These are phyloP conservation scores for Grosmannia clavigera DNA, from an alignment of 2,329 filamentous ascomycete species.

Conservation along the genomic window DNA sequence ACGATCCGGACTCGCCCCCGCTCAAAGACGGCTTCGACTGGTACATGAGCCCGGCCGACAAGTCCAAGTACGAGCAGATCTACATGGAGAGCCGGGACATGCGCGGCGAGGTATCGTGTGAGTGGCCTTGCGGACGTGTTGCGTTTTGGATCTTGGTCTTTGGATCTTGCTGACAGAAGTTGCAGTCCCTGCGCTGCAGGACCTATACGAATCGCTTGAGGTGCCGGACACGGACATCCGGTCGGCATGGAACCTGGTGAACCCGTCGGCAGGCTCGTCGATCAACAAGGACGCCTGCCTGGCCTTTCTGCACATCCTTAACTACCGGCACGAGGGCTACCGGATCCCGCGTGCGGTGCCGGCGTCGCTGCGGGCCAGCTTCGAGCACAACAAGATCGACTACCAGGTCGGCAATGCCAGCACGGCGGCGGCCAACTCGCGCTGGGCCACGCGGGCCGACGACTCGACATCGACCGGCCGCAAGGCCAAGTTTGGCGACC, in stretches of 20 bases:
- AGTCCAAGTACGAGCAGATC: slow-evolving; percentile 92
- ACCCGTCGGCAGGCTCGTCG: slow-evolving; percentile 67
- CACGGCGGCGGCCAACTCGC: slow-evolving; percentile 42
- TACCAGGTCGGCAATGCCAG: slow-evolving; percentile 77
- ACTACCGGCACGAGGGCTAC: slow-evolving; percentile 88
- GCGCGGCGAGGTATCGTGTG: slow-evolving; percentile 72
- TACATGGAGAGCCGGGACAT: slow-evolving; percentile 85
- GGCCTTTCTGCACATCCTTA: slow-evolving; percentile 92
- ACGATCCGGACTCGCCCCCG: slow-evolving; percentile 64
- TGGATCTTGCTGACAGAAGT: slow-evolving; percentile 1
- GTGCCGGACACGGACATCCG: slow-evolving; percentile 68
- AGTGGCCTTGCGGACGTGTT: slow-evolving; percentile 19
- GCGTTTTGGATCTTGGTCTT: not conserved
- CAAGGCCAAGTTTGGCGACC: slow-evolving; percentile 95
- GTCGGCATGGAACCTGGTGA: slow-evolving; percentile 94
- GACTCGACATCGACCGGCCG: slow-evolving; percentile 73
- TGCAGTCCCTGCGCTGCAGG: slow-evolving; percentile 62
- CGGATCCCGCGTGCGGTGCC: slow-evolving; percentile 87
- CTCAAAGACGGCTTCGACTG: slow-evolving; percentile 97
- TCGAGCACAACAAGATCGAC: slow-evolving; percentile 93
- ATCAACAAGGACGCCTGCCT: slow-evolving; percentile 94
- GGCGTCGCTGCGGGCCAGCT: slow-evolving; percentile 77
- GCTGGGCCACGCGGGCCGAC: slow-evolving; percentile 69
- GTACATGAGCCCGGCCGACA: slow-evolving; percentile 94
- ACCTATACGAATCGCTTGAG: slow-evolving; percentile 72